Percentiles rank a stretch among this genome's conserved stretches.
phyloP scores from a whole-genome alignment of 192 early-diverging fungal species.

The Tieghemiomyces parasiticus region DNA sequence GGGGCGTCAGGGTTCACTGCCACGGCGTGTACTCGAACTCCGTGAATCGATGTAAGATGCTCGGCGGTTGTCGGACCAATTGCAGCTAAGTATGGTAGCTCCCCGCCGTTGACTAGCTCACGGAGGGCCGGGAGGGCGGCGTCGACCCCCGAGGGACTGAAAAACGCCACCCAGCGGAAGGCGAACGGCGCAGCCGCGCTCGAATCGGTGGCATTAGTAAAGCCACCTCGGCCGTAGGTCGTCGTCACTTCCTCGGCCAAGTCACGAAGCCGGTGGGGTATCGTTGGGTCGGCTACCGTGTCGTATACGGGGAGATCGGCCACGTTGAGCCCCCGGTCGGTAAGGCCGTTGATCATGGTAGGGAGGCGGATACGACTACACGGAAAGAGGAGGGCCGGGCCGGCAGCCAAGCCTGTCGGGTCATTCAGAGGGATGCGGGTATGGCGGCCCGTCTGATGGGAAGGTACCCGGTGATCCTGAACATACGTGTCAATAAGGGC shows the following conservation, averaged over 20 bases:
- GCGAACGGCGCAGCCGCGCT: background rate
- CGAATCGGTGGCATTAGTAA: background rate
- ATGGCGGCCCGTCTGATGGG: background rate
- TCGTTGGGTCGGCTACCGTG: background rate
- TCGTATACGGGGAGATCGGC: background rate
- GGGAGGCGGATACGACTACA: background rate
- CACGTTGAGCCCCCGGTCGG: background rate
- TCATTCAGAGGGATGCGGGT: background rate
- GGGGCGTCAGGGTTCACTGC: too few relatives aligned
- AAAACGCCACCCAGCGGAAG: background rate
- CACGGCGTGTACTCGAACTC: too few relatives aligned
- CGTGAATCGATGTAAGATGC: too few relatives aligned
- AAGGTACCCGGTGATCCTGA: background rate
- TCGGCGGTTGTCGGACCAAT: background rate
- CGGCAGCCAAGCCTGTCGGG: background rate
- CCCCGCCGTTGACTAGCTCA: background rate
- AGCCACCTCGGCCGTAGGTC: background rate
- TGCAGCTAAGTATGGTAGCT: background rate
- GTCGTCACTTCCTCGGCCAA: too few relatives aligned
- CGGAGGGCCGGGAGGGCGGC: background rate
- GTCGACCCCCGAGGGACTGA: slow-evolving; percentile 2
- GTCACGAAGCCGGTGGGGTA: background rate
- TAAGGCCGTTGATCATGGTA: background rate
- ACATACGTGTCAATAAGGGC: background rate
- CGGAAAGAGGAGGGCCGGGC: background rate